Percentiles rank a stretch among this genome's conserved stretches.
Conservation (phyloP, 306 rosid species). For the Heteromeles arbutifolia region DNA sequence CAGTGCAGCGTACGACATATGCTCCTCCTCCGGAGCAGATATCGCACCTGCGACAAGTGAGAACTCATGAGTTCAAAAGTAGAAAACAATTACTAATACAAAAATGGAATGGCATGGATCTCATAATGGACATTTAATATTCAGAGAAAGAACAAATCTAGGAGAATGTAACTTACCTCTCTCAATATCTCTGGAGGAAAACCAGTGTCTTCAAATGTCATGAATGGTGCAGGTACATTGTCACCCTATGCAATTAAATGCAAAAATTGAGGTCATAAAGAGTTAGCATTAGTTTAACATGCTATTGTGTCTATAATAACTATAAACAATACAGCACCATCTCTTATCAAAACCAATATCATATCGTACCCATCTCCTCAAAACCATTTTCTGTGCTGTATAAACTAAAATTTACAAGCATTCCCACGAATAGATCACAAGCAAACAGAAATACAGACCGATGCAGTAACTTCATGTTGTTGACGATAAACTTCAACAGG, state of each 20-base stretch:
- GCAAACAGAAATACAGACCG: conserved; percentile 47
- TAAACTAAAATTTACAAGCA: background rate
- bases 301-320: background rate
- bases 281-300: background rate
- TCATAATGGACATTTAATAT: conserved; percentile 22
- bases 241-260: conserved; percentile 65
- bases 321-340: conserved; percentile 6
- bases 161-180: conserved; percentile 58
- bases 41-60: conserved; percentile 99
- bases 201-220: conserved; percentile 84
- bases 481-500: conserved; percentile 77
- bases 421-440: background rate
- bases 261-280: conserved; percentile 16
- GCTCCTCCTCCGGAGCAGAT: conserved; percentile 99
- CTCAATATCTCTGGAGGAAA: conserved; percentile 94
- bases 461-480: conserved; percentile 87
- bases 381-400: background rate
- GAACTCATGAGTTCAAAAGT: conserved; percentile 69
- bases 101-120: conserved; percentile 25
- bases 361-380: background rate
- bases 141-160: conserved; percentile 11
- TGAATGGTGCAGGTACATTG: conserved; percentile 89
- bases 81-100: conserved; percentile 13
- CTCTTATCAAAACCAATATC: background rate
- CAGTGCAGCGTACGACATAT: conserved; percentile 99